Percentiles rank a stretch among this genome's conserved stretches.
These are phyloP conservation scores for Blechomonas ayalai DNA, from an alignment of 208 protist species.

Conservation along the genomic window DNA sequence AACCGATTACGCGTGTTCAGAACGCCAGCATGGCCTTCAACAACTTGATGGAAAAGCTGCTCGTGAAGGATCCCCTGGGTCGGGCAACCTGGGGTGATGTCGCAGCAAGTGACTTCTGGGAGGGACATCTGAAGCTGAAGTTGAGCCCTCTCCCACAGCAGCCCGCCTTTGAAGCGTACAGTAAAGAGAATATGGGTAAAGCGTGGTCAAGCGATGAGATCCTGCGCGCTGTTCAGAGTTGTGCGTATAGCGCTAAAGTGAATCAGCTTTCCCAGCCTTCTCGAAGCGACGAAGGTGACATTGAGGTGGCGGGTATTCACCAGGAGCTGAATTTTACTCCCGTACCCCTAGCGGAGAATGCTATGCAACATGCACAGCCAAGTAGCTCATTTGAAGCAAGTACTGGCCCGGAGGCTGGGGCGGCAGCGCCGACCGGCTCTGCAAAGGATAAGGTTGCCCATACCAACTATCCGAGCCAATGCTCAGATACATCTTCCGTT, in stretches of 20 bases:
- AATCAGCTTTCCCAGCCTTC: slow-evolving; percentile 15
- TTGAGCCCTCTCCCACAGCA: slow-evolving; percentile 32
- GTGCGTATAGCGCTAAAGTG: not conserved
- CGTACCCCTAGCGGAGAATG: not conserved
- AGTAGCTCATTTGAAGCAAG: too few relatives aligned
- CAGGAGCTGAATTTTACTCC: slow-evolving; percentile 67
- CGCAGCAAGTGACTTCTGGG: slow-evolving; percentile 71
- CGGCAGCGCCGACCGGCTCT: too few relatives aligned
- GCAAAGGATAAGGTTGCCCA: too few relatives aligned
- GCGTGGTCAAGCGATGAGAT: not conserved
- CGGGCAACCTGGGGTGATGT: slow-evolving; percentile 79
- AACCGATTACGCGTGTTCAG: slow-evolving; percentile 18
- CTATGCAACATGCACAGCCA: too few relatives aligned
- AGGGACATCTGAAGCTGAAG: slow-evolving; percentile 29
- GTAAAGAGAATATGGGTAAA: not conserved
- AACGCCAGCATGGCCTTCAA: slow-evolving; percentile 52
- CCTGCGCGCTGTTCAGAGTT: too few relatives aligned
- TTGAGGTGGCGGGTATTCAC: slow-evolving; percentile 22
- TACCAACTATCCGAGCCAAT: too few relatives aligned
- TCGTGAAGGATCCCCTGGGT: slow-evolving; percentile 78
- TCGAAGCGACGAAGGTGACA: slow-evolving; percentile 19
- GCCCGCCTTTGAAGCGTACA: slow-evolving; percentile 54
- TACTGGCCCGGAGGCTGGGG: too few relatives aligned
- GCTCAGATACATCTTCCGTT: too few relatives aligned
- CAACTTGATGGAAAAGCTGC: slow-evolving; percentile 43